These are phyloP conservation scores for Epichloe gansuensis DNA, from an alignment of 2,329 filamentous ascomycete species.

Conservation along the genomic window DNA sequence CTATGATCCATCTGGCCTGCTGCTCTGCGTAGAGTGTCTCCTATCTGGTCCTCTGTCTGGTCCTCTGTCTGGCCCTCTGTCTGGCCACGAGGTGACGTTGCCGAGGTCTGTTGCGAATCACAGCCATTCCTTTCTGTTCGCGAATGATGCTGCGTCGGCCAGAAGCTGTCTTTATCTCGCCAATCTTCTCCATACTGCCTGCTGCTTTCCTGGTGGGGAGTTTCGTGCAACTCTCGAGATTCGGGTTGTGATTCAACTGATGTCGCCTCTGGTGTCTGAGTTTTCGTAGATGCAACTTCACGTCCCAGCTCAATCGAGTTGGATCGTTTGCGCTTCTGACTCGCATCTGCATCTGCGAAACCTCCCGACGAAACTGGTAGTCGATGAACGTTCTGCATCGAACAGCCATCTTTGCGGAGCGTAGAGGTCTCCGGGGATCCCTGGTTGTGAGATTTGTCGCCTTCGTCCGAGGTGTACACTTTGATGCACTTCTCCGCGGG, in stretches of 20 bases:
- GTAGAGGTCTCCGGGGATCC: slow-evolving; percentile 13
- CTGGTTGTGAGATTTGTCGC: slow-evolving; percentile 13
- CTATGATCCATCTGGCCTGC: slow-evolving; percentile 33
- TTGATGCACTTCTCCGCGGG: slow-evolving; percentile 19
- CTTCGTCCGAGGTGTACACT: slow-evolving; percentile 22
- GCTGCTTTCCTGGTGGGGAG: slow-evolving; percentile 34
- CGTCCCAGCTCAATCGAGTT: slow-evolving; percentile 41
- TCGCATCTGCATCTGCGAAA: slow-evolving; percentile 33
- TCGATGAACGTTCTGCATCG: slow-evolving; percentile 28
- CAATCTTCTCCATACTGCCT: slow-evolving; percentile 32
- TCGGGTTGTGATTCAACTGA: slow-evolving; percentile 21
- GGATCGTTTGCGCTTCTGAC: slow-evolving; percentile 60
- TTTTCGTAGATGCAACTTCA: slow-evolving; percentile 20
- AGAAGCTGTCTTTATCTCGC: slow-evolving; percentile 34
- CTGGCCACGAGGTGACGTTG: slow-evolving; percentile 31
- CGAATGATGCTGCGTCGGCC: slow-evolving; percentile 34
- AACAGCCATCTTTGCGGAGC: slow-evolving; percentile 30
- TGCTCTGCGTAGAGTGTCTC: slow-evolving; percentile 32
- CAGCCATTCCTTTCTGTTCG: slow-evolving; percentile 35
- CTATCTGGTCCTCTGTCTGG: slow-evolving; percentile 38
- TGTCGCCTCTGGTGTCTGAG: slow-evolving; percentile 23
- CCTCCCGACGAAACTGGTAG: slow-evolving; percentile 26
- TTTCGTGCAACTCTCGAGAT: slow-evolving; percentile 29
- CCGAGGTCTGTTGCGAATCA: slow-evolving; percentile 34
- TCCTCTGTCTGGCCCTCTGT: slow-evolving; percentile 34